These are phyloP conservation scores for Coemansia sp. DNA, from an alignment of 192 early-diverging fungal species.

Conservation along the genomic window DNA sequence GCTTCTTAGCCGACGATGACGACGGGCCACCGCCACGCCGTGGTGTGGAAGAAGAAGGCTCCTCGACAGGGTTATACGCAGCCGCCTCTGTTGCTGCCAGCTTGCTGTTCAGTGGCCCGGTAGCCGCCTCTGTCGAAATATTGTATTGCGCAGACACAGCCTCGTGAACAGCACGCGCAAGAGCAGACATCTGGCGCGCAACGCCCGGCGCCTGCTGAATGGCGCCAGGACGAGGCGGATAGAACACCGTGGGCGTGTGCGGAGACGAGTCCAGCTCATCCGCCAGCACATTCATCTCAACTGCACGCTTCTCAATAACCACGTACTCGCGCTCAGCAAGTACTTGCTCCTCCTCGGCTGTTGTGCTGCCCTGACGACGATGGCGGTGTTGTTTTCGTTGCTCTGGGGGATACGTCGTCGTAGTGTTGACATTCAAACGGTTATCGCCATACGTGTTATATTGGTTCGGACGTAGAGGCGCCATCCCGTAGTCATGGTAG, in stretches of 20 bases:
- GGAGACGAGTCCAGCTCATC: slow-evolving; percentile 63
- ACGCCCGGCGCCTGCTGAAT: slow-evolving; percentile 43
- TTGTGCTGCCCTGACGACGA: slow-evolving; percentile 13
- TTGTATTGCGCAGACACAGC: slow-evolving; percentile 49
- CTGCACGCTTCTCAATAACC: slow-evolving; percentile 67
- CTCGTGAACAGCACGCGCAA: slow-evolving; percentile 46
- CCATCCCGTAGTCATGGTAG: neutral
- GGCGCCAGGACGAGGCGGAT: slow-evolving; percentile 41
- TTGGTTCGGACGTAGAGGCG: neutral
- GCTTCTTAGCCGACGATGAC: no score
- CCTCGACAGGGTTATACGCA: neutral
- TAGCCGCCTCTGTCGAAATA: slow-evolving; percentile 37
- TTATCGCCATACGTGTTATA: neutral
- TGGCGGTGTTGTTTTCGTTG: slow-evolving; percentile 7
- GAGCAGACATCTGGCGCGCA: slow-evolving; percentile 49
- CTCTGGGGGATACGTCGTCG: slow-evolving; percentile 3
- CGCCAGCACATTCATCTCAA: slow-evolving; percentile 75
- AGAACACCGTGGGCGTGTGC: slow-evolving; percentile 41
- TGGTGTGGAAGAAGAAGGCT: neutral
- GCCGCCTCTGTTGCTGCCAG: neutral
- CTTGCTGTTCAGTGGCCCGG: slow-evolving; percentile 34
- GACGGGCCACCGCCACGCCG: neutral
- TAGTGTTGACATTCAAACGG: neutral
- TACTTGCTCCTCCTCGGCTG: slow-evolving; percentile 55
- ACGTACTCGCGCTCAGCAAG: slow-evolving; percentile 72